Percentiles rank a stretch among this genome's conserved stretches.
These are phyloP conservation scores for Magnolia officinalis DNA, from an alignment of 164 flowering plant genomes.

Conservation along the genomic window DNA sequence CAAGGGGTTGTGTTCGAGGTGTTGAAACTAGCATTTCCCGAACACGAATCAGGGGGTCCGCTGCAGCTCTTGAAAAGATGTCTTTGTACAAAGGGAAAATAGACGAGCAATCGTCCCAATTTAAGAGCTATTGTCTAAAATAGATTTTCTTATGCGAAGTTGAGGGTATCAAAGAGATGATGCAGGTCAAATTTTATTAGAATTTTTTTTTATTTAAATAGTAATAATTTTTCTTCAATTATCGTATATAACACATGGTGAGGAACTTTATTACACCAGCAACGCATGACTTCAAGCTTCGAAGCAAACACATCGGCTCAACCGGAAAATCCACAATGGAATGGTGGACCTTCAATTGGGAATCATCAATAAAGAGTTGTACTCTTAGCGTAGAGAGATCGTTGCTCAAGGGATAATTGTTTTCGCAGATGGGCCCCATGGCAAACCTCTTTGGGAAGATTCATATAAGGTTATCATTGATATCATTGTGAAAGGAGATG, in stretches of 20 bases:
- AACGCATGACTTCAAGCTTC: neutral
- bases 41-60: neutral
- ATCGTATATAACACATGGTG: neutral
- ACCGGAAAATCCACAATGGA: neutral
- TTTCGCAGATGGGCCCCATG: neutral
- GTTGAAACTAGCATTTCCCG: neutral
- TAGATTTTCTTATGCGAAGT: too few species aligned
- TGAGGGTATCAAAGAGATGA: slow-evolving; percentile 1
- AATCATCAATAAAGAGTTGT: neutral
- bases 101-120: too few species aligned
- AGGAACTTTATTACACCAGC: neutral
- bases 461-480: neutral
- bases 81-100: too few species aligned
- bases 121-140: too few species aligned
- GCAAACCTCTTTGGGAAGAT: neutral
- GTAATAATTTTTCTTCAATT: neutral
- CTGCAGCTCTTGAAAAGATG: too few species aligned
- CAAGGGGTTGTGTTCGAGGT: neutral
- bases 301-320: neutral
- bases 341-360: neutral
- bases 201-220: neutral
- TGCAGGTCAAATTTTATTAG: neutral
- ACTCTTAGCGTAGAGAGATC: neutral
- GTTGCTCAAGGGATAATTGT: neutral
- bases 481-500: slow-evolving; percentile 2